Evolutionary conservation across 1,284 basidiomycete species (phyloP), one percentile per base, ranked within the genome.

Genomic region (Malassezia globosa): DNA sequence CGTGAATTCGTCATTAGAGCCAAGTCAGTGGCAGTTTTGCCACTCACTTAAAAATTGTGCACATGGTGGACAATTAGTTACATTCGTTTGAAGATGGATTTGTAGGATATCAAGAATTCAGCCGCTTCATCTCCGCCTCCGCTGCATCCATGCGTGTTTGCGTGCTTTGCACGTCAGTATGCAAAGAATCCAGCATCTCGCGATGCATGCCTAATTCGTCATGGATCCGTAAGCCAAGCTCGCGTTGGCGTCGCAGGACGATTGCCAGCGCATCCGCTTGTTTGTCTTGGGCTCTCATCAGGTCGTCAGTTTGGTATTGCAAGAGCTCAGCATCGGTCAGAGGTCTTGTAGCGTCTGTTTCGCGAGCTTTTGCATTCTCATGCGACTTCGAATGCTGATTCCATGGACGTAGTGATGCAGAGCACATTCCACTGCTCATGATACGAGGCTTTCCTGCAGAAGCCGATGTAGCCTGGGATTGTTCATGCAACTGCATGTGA

Each of bases 191-290:
- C 59, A 96, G 73, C 73, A 94, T 72, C 65, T 90, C 87, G 59
- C 82, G 89, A 74, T 96, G 92, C 60, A 82, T 75, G 5, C 75
- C 76, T 51, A 97, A 80, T 75, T 97, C 92, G 46, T 78, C 77
- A 49, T 80, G 78, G 56, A 97, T 96, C 14, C 88, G 87, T 56
- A 85, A 77, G 8, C 90, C 92, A 38, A 96, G 78, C 46, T 84
- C 81, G 59, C 82, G 79, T 74, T 96, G 90, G 34, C 87, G 78
- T 55, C 81, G 79, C n/a, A 97, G 75, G 51, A 94, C 81, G 0
- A 84, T 78, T 0, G 84, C 82, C 31, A 97, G 76, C 56, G 82
- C 79, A 10, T 81, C 76, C 22, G 94, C 77, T 64, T 90, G 84
- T 24, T 76, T 66, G 64, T 96, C 90, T 72, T 97, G 92, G 51